Percentiles rank a stretch among this genome's conserved stretches.
phyloP scores from a whole-genome alignment of 129 eudicot species.

The Tagetes erecta region DNA sequence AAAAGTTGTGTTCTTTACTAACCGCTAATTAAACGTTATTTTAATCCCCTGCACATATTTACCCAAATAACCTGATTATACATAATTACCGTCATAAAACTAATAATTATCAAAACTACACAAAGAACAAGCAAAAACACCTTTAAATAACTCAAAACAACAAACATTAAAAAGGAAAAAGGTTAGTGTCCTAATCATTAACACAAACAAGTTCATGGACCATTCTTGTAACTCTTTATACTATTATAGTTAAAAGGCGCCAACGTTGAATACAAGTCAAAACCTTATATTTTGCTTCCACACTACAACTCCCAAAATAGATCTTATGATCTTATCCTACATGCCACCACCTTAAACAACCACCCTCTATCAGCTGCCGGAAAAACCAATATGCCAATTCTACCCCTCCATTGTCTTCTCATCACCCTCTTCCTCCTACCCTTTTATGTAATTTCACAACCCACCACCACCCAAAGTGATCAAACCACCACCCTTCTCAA shows the following conservation, averaged over 20 bases:
- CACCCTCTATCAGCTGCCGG: constrained; percentile 9
- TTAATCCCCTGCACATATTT: too few species aligned
- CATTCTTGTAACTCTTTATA: neutral
- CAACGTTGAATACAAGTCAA: neutral
- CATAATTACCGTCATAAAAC: too few species aligned
- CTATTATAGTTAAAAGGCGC: constrained; percentile 4
- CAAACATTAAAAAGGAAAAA: neutral
- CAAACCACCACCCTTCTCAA: constrained; percentile 44
- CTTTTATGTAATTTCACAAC: constrained; percentile 46
- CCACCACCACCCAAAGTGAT: constrained; percentile 36
- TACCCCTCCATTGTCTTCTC: constrained; percentile 29
- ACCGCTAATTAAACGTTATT: neutral
- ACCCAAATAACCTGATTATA: too few species aligned
- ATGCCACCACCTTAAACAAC: constrained; percentile 24
- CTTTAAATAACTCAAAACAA: neutral
- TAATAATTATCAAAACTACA: too few species aligned
- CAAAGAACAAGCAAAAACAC: neutral
- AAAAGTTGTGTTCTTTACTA: neutral
- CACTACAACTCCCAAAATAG: neutral
- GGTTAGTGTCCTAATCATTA: neutral
- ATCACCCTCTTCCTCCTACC: constrained; percentile 38
- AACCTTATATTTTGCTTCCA: constrained; percentile 15
- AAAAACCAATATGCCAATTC: constrained; percentile 10
- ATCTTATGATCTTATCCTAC: neutral
- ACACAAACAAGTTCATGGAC: constrained; percentile 8